Percentiles rank a stretch among this genome's conserved stretches.
phyloP scores from a whole-genome alignment of 1,284 basidiomycete species.

The Xerocomus nothofagi region DNA sequence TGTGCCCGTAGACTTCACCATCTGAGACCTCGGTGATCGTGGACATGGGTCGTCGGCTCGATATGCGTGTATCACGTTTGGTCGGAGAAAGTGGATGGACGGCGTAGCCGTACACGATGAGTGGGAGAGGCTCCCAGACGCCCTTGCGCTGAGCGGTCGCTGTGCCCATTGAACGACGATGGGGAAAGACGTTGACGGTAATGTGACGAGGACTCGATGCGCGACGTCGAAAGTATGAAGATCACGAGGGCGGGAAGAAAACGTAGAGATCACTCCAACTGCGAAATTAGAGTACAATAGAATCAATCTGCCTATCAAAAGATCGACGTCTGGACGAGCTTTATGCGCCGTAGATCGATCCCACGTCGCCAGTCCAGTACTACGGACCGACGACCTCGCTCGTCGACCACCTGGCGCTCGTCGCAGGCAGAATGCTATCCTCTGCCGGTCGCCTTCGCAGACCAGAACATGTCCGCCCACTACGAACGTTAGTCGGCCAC shows the following conservation, averaged over 20 bases:
- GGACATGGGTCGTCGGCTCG: slow-evolving; percentile 58
- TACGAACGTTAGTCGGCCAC: slow-evolving; percentile 27
- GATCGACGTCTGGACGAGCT: neutral
- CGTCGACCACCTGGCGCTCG: too few species aligned
- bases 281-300: neutral
- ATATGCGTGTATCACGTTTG: slow-evolving; percentile 69
- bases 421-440: slow-evolving; percentile 25
- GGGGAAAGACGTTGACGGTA: neutral
- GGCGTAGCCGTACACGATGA: slow-evolving; percentile 82
- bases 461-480: slow-evolving; percentile 31
- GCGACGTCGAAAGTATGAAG: neutral
- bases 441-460: slow-evolving; percentile 25
- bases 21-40: slow-evolving; percentile 69
- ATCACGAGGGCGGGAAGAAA: neutral
- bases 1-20: slow-evolving; percentile 62
- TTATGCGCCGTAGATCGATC: neutral
- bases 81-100: slow-evolving; percentile 74
- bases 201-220: neutral
- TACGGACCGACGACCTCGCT: too few species aligned
- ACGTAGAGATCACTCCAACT: neutral
- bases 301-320: neutral
- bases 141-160: slow-evolving; percentile 35
- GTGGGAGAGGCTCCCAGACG: slow-evolving; percentile 78
- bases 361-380: neutral
- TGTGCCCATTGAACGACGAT: slow-evolving; percentile 23